Evolutionary conservation across 78 protist genomes (phyloP).

Genomic region (Dictyostelium firmibasis): DNA sequence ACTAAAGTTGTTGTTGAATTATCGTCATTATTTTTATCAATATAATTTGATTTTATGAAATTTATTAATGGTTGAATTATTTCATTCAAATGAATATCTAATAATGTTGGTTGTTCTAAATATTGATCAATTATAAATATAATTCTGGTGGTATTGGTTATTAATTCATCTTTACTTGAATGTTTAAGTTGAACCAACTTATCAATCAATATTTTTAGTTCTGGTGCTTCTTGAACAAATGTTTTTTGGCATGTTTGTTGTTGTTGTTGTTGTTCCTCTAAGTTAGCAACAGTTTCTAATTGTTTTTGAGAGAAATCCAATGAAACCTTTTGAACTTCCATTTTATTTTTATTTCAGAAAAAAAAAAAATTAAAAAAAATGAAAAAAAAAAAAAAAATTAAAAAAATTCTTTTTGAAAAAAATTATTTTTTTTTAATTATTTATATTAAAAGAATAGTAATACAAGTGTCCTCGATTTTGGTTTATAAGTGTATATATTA

Average conservation of each 20-base stretch:
- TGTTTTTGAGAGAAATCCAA: too few relatives aligned
- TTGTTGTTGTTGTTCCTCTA: neutral
- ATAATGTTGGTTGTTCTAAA: slow-evolving; percentile 77
- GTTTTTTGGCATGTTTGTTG: slow-evolving; percentile 24
- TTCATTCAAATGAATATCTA: slow-evolving; percentile 67
- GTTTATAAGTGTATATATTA: too few relatives aligned
- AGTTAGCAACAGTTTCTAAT: neutral
- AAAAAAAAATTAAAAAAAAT: too few relatives aligned
- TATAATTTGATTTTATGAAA: neutral
- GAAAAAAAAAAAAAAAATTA: too few relatives aligned
- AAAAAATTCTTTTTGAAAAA: too few relatives aligned
- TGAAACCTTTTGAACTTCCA: neutral
- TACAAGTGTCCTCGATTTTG: too few relatives aligned
- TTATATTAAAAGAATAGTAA: too few relatives aligned
- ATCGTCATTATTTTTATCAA: neutral
- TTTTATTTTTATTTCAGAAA: too few relatives aligned
- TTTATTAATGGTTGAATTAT: slow-evolving; percentile 14
- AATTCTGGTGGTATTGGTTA: neutral
- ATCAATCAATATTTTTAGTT: neutral
- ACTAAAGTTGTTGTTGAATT: neutral
- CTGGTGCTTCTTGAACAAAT: slow-evolving; percentile 58
- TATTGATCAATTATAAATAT: slow-evolving; percentile 42
- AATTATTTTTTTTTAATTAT: too few relatives aligned
- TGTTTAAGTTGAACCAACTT: neutral
- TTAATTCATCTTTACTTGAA: neutral